phyloP scores from a whole-genome alignment of 108 stramenopile genomes.

The Fragilariopsis cylindrus region DNA sequence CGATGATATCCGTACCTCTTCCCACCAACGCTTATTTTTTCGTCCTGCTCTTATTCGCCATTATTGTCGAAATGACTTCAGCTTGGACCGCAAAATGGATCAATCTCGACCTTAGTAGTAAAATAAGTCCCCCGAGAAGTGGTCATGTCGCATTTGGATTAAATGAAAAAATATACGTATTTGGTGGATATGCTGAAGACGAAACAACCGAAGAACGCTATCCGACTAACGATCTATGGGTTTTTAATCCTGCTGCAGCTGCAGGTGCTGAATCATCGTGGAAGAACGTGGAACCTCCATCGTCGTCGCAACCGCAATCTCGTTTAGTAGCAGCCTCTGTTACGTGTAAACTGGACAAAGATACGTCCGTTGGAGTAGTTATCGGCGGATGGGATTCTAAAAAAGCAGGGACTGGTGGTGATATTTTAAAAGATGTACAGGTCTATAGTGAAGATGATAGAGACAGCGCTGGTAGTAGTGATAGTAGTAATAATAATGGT shows the following conservation, averaged over 20 bases:
- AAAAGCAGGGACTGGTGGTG: slow-evolving; percentile 57
- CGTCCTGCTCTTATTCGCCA: background rate
- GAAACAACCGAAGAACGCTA: slow-evolving; percentile 26
- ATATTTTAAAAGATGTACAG: slow-evolving; percentile 58
- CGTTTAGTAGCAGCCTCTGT: slow-evolving; percentile 59
- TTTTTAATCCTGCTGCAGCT: background rate
- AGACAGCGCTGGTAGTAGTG: slow-evolving; percentile 11
- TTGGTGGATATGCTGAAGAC: slow-evolving; percentile 77
- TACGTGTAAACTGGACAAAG: slow-evolving; percentile 1
- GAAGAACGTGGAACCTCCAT: slow-evolving; percentile 43
- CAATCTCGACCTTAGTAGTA: slow-evolving; percentile 5
- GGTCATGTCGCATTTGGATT: slow-evolving; percentile 58
- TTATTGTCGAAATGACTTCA: background rate
- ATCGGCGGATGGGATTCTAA: slow-evolving; percentile 81
- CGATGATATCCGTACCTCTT: too few species aligned
- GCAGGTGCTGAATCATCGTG: slow-evolving; percentile 7
- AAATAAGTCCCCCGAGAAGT: slow-evolving; percentile 50
- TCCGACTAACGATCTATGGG: slow-evolving; percentile 65
- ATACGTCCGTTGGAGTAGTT: slow-evolving; percentile 23
- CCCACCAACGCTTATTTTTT: too few species aligned
- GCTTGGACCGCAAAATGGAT: slow-evolving; percentile 47
- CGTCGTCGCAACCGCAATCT: slow-evolving; percentile 43
- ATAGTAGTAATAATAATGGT: background rate
- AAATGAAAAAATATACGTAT: slow-evolving; percentile 33
- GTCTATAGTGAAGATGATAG: slow-evolving; percentile 27